phyloP scores from a whole-genome alignment of 2,329 filamentous ascomycete species.

The Drechslerella dactyloides region DNA sequence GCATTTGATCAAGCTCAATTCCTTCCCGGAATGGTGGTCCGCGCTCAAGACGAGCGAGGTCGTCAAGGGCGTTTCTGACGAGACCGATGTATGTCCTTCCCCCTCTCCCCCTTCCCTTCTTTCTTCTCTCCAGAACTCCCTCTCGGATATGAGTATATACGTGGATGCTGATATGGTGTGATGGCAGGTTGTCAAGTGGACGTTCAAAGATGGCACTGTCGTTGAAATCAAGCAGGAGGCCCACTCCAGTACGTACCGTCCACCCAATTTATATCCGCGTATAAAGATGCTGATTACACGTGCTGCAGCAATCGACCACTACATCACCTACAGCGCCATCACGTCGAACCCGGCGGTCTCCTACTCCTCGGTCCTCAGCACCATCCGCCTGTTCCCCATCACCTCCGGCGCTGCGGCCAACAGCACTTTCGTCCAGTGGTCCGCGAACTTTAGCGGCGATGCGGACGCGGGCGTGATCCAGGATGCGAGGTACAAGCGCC shows the following conservation, averaged over 20 bases:
- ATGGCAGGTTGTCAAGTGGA: conserved; percentile 66
- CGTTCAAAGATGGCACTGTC: conserved; percentile 72
- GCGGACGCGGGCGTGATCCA: conserved; percentile 74
- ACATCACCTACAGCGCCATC: conserved; percentile 76
- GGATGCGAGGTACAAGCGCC: conserved; percentile 78
- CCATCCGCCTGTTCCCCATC: conserved; percentile 69
- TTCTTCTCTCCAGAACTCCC: neutral
- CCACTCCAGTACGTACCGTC: conserved; percentile 64
- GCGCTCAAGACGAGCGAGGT: conserved; percentile 68
- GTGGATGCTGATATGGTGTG: neutral
- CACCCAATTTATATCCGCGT: no score
- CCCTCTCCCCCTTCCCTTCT: neutral
- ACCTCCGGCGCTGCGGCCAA: conserved; percentile 71
- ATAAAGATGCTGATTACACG: no score
- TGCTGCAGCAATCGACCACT: conserved; percentile 76
- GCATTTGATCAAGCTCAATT: conserved; percentile 76
- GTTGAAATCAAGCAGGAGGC: conserved; percentile 78
- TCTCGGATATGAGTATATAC: neutral
- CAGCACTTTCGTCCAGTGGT: conserved; percentile 73
- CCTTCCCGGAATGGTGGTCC: conserved; percentile 72
- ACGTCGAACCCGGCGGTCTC: conserved; percentile 69
- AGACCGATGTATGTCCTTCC: conserved; percentile 65
- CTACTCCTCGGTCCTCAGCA: conserved; percentile 72
- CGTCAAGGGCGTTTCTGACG: conserved; percentile 68
- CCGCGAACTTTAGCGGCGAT: conserved; percentile 72